Percentiles rank a stretch among this genome's conserved stretches.
Conservation (phyloP, 805 yeast genomes). For the Pichia pseudocactophila region DNA sequence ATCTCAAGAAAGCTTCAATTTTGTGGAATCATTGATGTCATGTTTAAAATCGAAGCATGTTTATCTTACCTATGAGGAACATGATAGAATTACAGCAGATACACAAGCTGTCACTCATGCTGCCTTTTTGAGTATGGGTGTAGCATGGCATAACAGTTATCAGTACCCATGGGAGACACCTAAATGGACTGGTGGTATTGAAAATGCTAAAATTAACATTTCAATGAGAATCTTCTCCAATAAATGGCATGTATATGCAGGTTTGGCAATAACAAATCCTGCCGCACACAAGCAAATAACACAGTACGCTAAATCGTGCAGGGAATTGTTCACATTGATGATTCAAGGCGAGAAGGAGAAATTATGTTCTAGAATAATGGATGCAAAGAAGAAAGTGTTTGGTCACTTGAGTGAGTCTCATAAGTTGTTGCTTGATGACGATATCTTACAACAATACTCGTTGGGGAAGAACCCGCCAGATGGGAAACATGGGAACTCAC, state of each 20-base stretch:
- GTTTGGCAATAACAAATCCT: conserved; percentile 91
- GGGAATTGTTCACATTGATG: conserved; percentile 78
- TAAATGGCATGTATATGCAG: conserved; percentile 98
- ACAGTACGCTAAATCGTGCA: conserved; percentile 79
- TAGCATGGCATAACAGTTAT: conserved; percentile 78
- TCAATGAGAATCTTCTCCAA: conserved; percentile 85
- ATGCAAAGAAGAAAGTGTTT: conserved; percentile 72
- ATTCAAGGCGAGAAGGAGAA: conserved; percentile 56
- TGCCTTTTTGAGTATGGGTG: conserved; percentile 93
- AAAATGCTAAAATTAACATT: conserved; percentile 91
- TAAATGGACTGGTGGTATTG: conserved; percentile 88
- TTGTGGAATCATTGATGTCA: conserved; percentile 55
- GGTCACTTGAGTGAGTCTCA: conserved; percentile 50
- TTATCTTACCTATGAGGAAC: conserved; percentile 73
- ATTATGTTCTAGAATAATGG: conserved; percentile 45
- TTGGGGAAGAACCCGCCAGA: conserved; percentile 63
- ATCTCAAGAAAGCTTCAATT: conserved; percentile 39
- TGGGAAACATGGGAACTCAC: conserved; percentile 73
- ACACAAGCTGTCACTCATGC: conserved; percentile 99
- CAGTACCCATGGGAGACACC: conserved; percentile 89
- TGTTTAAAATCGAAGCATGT: conserved; percentile 76
- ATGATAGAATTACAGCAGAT: conserved; percentile 93
- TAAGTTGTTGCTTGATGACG: conserved; percentile 65
- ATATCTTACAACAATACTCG: conserved; percentile 69
- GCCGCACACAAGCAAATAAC: conserved; percentile 86